Percentiles rank a stretch among this genome's conserved stretches.
These are phyloP conservation scores for Xylaria hypoxylon DNA, from an alignment of 2,329 filamentous ascomycete genomes.

Conservation along the genomic window DNA sequence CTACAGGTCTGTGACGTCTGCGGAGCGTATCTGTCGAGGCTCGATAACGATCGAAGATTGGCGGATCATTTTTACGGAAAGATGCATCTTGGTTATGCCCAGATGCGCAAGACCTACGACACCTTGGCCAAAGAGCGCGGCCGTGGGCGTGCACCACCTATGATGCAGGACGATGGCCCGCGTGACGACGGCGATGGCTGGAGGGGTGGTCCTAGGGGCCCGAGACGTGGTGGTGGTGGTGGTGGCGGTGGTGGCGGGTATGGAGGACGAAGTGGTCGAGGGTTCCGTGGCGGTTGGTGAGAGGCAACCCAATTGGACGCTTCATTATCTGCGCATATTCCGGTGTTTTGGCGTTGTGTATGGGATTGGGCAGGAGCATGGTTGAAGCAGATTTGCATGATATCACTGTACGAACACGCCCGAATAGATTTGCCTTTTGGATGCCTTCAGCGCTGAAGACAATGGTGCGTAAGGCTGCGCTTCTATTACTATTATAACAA, in stretches of 20 bases:
- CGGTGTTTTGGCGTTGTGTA: constrained; percentile 45
- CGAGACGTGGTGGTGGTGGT: constrained; percentile 64
- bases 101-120: constrained; percentile 96
- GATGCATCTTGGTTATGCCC: constrained; percentile 98
- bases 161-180: constrained; percentile 60
- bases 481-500: constrained; percentile 37
- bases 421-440: constrained; percentile 28
- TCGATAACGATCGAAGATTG: constrained; percentile 93
- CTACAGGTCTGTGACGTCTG: constrained; percentile 98
- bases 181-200: constrained; percentile 60
- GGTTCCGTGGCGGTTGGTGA: constrained; percentile 60
- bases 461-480: constrained; percentile 15
- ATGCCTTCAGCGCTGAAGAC: constrained; percentile 8
- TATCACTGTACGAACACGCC: constrained; percentile 40
- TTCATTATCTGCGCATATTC: constrained; percentile 37
- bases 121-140: constrained; percentile 87
- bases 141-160: constrained; percentile 64
- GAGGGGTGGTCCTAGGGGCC: constrained; percentile 60
- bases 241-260: constrained; percentile 64
- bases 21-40: constrained; percentile 88
- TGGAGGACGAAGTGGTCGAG: constrained; percentile 51
- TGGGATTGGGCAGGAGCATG: constrained; percentile 30
- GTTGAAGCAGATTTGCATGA: constrained; percentile 34
- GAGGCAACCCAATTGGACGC: not conserved
- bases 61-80: constrained; percentile 99